Evolutionary conservation across 140 eudicot species (phyloP).

Genomic region (Erigeron philadelphicus): DNA sequence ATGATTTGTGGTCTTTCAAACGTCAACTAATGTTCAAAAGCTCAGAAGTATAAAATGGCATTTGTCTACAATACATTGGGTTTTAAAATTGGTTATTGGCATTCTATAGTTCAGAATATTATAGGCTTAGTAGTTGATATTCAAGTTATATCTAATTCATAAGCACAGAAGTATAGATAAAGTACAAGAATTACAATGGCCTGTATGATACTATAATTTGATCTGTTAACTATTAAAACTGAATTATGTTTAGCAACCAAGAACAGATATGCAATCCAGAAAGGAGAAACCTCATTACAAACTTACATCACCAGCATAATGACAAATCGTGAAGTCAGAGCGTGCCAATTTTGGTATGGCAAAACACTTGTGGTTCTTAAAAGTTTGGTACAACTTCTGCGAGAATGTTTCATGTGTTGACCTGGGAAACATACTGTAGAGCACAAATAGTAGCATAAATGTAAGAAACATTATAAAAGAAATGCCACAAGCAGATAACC

Average conservation of each 20-base stretch:
- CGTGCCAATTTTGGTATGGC: slow-evolving; percentile 78
- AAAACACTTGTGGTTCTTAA: slow-evolving; percentile 62
- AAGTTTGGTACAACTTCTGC: slow-evolving; percentile 76
- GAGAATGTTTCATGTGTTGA: slow-evolving; percentile 85
- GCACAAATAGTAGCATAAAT: slow-evolving; percentile 14
- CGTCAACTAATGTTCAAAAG: neutral
- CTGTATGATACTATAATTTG: neutral
- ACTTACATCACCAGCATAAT: slow-evolving; percentile 94
- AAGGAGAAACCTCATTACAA: neutral
- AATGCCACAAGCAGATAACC: slow-evolving; percentile 6
- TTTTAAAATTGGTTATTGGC: too few species aligned
- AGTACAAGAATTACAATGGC: neutral
- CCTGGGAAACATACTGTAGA: slow-evolving; percentile 81
- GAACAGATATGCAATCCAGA: neutral
- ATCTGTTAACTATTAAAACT: neutral
- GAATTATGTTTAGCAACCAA: neutral
- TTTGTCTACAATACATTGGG: too few species aligned
- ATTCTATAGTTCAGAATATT: too few species aligned
- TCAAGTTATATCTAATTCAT: too few species aligned
- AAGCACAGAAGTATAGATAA: too few species aligned
- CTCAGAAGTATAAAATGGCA: too few species aligned
- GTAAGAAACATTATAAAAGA: neutral
- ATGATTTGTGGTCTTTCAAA: neutral
- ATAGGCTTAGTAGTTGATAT: too few species aligned
- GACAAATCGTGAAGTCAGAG: slow-evolving; percentile 73